phyloP scores from a whole-genome alignment of 2,329 filamentous ascomycete species.

The Penicillium polonicum region DNA sequence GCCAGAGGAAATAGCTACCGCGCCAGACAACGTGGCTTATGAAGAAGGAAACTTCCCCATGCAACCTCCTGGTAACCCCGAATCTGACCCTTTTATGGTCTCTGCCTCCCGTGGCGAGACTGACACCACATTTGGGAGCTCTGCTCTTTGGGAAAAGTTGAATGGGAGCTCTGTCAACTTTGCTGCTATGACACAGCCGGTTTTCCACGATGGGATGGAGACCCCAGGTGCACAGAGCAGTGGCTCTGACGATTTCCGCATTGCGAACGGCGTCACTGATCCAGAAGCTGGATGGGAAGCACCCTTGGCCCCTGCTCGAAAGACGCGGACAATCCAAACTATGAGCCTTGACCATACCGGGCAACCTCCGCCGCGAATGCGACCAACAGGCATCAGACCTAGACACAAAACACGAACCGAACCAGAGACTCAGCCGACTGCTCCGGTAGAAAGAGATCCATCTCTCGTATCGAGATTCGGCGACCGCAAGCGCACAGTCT shows the following conservation, averaged over 20 bases:
- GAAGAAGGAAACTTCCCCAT: slow-evolving; percentile 38
- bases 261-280: slow-evolving; percentile 31
- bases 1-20: slow-evolving; percentile 30
- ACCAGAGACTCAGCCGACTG: slow-evolving; percentile 40
- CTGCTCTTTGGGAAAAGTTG: slow-evolving; percentile 50
- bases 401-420: slow-evolving; percentile 42
- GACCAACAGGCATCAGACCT: slow-evolving; percentile 50
- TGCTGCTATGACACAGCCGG: slow-evolving; percentile 32
- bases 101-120: slow-evolving; percentile 36
- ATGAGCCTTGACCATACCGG: slow-evolving; percentile 50
- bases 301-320: slow-evolving; percentile 46
- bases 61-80: slow-evolving; percentile 38
- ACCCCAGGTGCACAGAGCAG: slow-evolving; percentile 58
- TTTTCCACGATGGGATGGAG: slow-evolving; percentile 59
- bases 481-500: slow-evolving; percentile 88
- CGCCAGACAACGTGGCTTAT: slow-evolving; percentile 34
- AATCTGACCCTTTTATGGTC: slow-evolving; percentile 46
- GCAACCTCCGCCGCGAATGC: slow-evolving; percentile 65
- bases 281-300: slow-evolving; percentile 42
- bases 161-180: slow-evolving; percentile 48
- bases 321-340: slow-evolving; percentile 55
- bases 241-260: slow-evolving; percentile 42
- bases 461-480: slow-evolving; percentile 39
- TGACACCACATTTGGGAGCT: slow-evolving; percentile 39
- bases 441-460: slow-evolving; percentile 34